phyloP scores from a whole-genome alignment of 2,329 filamentous ascomycete species.

The Coniochaeta sp. region DNA sequence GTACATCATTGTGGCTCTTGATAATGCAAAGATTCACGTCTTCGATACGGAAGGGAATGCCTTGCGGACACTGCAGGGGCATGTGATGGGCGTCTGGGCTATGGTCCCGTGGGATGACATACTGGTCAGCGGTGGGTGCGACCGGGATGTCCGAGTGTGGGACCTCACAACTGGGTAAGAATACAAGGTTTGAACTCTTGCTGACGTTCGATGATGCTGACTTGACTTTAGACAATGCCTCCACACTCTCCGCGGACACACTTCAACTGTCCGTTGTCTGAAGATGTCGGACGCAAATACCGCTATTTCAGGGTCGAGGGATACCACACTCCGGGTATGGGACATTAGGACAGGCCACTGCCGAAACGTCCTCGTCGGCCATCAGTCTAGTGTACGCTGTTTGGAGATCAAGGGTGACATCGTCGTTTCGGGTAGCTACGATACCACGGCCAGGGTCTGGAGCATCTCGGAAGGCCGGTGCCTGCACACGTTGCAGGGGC shows the following conservation, averaged over 20 bases:
- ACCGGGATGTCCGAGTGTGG: constrained; percentile 95
- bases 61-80: constrained; percentile 83
- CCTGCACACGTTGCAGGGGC: constrained; percentile 79
- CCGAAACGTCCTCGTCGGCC: constrained; percentile 85
- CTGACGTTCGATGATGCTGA: constrained; percentile 17
- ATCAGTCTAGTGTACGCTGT: constrained; percentile 92
- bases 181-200: neutral
- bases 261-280: constrained; percentile 89
- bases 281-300: constrained; percentile 96
- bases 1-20: constrained; percentile 94
- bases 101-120: constrained; percentile 98
- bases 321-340: constrained; percentile 93
- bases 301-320: constrained; percentile 91
- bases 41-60: constrained; percentile 88
- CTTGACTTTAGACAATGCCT: constrained; percentile 57
- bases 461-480: constrained; percentile 94
- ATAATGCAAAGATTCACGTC: constrained; percentile 98
- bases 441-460: constrained; percentile 95
- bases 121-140: constrained; percentile 91
- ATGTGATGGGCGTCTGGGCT: constrained; percentile 99
- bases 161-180: constrained; percentile 84
- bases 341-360: constrained; percentile 84
- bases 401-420: constrained; percentile 94
- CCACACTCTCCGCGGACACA: constrained; percentile 86
- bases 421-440: constrained; percentile 96